Evolutionary conservation across 441 rosid species (phyloP), one percentile per base, ranked within the genome.

Genomic region (Adansonia madagascariensis): DNA sequence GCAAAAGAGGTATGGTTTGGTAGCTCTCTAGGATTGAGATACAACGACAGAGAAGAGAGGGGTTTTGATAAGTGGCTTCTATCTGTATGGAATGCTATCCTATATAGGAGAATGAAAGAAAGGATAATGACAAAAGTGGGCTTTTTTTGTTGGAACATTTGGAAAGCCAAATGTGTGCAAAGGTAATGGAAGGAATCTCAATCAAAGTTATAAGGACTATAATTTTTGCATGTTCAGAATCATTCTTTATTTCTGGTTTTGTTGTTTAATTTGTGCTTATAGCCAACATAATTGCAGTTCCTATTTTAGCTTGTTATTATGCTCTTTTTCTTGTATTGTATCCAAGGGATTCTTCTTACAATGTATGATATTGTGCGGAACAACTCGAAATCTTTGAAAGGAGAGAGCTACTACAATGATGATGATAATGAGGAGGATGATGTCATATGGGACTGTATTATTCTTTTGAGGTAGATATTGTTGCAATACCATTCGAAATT

Each of bases 341-440:
- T 78, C 80, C 87, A 88, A 85, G 99, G 98, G n/a, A 72, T 95
- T 85, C 97, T 95, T 80, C 85, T 94, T 31, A 94, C 99, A 17
- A 95, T 98, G 22, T 95, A 95, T 84, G 98, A 94, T 80, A 91
- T 95, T 41, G 99, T 95, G 78, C 86, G 95, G 67, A 94, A 89
- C 86, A 94, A 95, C 84, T 85, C 90, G 11, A 92, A 91, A 76
- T 86, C 95, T 31, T 85, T 95, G 81, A 83, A 77, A 67, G 99
- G 98, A 52, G 80, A 75, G 73, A 50, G 41, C 79, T 84, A 85
- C 80, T 82, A 75, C 80, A 27, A 47, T 62, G 91, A 89, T 71
- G 94, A 90, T 62, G 86, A 31, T 31, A 31, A 85, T 43, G 75
- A 77, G 53, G 97, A 88, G 17, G 92, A 92, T 79, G 87, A 80